Percentiles rank a stretch among this genome's conserved stretches.
Conservation (phyloP, 257 asterid genomes). For the Ocimum tenuiflorum region DNA sequence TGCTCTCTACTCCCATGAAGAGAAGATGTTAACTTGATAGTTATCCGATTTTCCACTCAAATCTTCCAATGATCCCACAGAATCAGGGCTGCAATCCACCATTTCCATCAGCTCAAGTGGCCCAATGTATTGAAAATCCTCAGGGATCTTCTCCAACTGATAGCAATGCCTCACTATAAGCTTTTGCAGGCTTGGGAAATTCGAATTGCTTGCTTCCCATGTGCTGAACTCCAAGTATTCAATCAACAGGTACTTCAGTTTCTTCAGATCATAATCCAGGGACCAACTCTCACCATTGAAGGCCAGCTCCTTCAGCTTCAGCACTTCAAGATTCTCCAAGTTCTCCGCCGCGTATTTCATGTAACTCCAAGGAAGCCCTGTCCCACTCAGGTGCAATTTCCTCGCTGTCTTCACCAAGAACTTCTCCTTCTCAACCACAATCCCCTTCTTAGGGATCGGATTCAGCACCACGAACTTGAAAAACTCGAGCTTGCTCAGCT, state of each 20-base stretch:
- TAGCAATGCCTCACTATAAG: constrained; percentile 19
- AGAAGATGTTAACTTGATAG: constrained; percentile 5
- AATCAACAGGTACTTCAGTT: constrained; percentile 16
- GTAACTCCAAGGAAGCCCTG: constrained; percentile 23
- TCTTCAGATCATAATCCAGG: neutral
- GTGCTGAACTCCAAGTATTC: constrained; percentile 6
- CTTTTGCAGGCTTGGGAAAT: constrained; percentile 11
- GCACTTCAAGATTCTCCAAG: constrained; percentile 14
- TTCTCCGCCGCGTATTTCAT: neutral
- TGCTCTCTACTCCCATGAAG: neutral
- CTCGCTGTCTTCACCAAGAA: constrained; percentile 7
- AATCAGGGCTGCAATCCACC: constrained; percentile 17
- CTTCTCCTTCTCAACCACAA: neutral
- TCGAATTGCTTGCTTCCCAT: neutral
- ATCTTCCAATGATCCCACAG: neutral
- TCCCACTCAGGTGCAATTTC: constrained; percentile 17
- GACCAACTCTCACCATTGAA: constrained; percentile 20
- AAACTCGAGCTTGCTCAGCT: constrained; percentile 14
- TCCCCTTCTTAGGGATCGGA: constrained; percentile 3
- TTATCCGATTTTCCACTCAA: neutral
- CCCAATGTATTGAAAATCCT: neutral
- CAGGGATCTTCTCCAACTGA: constrained; percentile 8
- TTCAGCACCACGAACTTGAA: constrained; percentile 21
- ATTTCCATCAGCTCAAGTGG: constrained; percentile 11
- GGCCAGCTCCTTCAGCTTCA: constrained; percentile 21